These are phyloP conservation scores for Phoenix dactylifera DNA, from an alignment of 176 grass and related monocot species.

Conservation along the genomic window DNA sequence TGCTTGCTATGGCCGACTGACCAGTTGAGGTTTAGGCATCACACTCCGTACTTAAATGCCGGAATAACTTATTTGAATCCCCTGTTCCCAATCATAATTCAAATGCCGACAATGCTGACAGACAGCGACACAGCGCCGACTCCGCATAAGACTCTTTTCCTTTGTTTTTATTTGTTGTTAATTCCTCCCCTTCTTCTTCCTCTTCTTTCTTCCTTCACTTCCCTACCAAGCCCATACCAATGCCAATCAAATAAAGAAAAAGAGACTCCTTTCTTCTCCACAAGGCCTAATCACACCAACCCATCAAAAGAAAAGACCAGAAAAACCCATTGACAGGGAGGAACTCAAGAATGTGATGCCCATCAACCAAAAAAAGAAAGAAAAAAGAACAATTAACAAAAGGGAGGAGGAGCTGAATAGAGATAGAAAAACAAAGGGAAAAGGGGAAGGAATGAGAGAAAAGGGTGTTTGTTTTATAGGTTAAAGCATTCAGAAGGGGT, in stretches of 20 bases:
- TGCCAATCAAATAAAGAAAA: constrained; percentile 2
- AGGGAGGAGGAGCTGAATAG: background rate
- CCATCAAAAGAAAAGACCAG: constrained; percentile 1
- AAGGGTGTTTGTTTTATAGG: constrained; percentile 4
- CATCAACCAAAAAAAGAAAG: background rate
- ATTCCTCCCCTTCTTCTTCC: background rate
- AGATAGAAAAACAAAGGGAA: background rate
- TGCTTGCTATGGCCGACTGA: background rate
- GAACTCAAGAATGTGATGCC: background rate
- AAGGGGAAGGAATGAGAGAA: background rate
- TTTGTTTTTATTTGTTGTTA: background rate
- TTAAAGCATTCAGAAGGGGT: background rate
- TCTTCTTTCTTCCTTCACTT: background rate
- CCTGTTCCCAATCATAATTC: constrained; percentile 2
- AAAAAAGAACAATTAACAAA: background rate
- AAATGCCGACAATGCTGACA: background rate
- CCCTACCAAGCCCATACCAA: constrained; percentile 1
- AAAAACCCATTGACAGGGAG: background rate
- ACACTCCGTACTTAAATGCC: background rate
- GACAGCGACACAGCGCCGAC: constrained; percentile 13
- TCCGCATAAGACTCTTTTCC: background rate
- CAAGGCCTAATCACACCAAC: background rate
- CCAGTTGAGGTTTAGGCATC: background rate
- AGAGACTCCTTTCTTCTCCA: constrained; percentile 6
- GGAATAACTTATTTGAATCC: background rate